Conservation (phyloP, 192 early-diverging fungal species). For the Mortierella alpina region DNA sequence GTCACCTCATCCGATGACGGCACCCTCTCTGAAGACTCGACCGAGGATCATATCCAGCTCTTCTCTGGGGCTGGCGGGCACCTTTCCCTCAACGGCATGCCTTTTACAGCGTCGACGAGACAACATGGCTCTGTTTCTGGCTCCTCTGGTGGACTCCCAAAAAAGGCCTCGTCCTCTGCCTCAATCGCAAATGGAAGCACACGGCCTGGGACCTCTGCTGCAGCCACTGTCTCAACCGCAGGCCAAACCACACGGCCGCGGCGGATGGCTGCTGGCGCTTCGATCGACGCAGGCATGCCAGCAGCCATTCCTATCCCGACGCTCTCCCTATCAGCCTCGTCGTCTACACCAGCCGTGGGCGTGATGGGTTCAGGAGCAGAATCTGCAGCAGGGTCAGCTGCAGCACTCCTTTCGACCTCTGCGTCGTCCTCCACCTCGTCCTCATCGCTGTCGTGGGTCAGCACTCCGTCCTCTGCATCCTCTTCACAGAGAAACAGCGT, state of each 20-base stretch:
- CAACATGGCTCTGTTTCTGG: neutral
- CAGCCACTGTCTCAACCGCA: neutral
- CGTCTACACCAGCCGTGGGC: conserved; percentile 2
- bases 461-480: conserved; percentile 4
- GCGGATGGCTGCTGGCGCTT: conserved; percentile 48
- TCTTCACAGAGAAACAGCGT: neutral
- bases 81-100: conserved; percentile 14
- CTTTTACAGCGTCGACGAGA: conserved; percentile 4
- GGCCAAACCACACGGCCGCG: conserved; percentile 14
- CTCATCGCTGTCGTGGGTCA: conserved; percentile 42
- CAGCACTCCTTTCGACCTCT: conserved; percentile 33
- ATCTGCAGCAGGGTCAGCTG: neutral
- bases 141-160: neutral
- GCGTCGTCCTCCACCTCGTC: conserved; percentile 43
- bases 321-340: neutral
- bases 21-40: conserved; percentile 42
- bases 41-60: conserved; percentile 36
- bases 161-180: conserved; percentile 2
- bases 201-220: neutral
- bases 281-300: conserved; percentile 23
- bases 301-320: conserved; percentile 3
- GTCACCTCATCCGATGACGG: conserved; percentile 43
- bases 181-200: neutral
- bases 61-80: conserved; percentile 42
- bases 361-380: too few species aligned